Base-by-base conservation (phyloP, 805 yeast species). In the Geotrichum ghanense region DNA sequence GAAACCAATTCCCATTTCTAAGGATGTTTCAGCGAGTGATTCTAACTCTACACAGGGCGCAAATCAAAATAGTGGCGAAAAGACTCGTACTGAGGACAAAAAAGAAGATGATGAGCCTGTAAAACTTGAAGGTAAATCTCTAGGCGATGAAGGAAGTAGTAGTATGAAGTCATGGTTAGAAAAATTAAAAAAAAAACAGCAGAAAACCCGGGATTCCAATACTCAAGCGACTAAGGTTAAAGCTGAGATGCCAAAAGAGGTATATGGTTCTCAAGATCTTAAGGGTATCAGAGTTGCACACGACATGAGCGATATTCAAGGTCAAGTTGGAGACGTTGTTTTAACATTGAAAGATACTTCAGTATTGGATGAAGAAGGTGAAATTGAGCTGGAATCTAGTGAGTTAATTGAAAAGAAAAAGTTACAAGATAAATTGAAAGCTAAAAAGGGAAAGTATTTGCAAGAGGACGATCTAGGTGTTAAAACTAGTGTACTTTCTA, bases 271-370 rank as follows among this genome's bases (percentile, higher is more conserved):
- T 2, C 61, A 62, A 10, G 70, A 62, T 23, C 52, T 69, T 6
- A 56, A 63, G 3, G 68, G 66, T 1, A 40, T 73, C 14, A 66
- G 64, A 35, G 66, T 79, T 2, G 74, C 70, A 0, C 83, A 79
- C 57, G 60, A 62, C 26, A 34, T 65, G 9, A 56, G 56, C n/a
- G 72, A 71, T n/a, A 55, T 79, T 9, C 52, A 56, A 2, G 52
- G 71, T 1, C 52, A 63, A n/a, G 67, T 69, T 4, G 74, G 68
- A 0, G 71, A 67, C 22, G 65, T 71, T 3, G 66, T 81, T 2
- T 63, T 83, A 45, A 82, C 88, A 0, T 64, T 83, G 44, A 71
- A 76, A 43, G 85, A 79, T 25, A 60, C 60, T 16, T 65, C 60
- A 7, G 65, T 64, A 3, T 26, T 56, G 20, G 58, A 51, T 26